A percentile compares a stretch with the other conserved stretches of the same genome.
Evolutionary conservation across 2,329 filamentous ascomycete species (phyloP).

Genomic region (Sarocladiaceae sp.): DNA sequence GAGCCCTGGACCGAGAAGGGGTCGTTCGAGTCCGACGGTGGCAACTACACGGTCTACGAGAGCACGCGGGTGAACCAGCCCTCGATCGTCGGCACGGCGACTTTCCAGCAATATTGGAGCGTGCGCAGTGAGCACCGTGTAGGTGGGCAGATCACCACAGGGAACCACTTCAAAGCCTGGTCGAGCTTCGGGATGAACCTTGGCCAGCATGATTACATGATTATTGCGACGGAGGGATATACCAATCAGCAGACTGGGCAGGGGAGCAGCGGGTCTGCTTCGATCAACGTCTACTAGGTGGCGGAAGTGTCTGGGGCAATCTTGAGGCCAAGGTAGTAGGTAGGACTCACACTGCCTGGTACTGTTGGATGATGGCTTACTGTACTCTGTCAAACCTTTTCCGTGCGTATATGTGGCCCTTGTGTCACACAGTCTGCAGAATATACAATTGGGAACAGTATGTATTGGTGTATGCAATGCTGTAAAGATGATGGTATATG

Average conservation of each 20-base stretch:
- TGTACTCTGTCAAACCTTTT: too few species aligned
- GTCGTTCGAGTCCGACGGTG: constrained; percentile 25
- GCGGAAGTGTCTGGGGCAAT: neutral
- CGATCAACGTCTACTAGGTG: neutral
- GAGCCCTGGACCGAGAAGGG: constrained; percentile 26
- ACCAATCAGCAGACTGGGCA: constrained; percentile 34
- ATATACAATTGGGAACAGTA: too few species aligned
- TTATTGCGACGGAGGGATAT: constrained; percentile 47
- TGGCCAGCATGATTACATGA: constrained; percentile 46
- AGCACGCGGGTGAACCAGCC: constrained; percentile 31
- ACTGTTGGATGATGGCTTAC: too few species aligned
- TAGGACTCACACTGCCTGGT: too few species aligned
- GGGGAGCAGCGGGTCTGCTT: constrained; percentile 34
- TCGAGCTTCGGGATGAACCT: constrained; percentile 34
- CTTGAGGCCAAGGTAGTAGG: neutral
- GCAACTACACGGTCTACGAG: constrained; percentile 29
- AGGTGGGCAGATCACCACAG: constrained; percentile 41
- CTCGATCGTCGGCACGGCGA: constrained; percentile 39
- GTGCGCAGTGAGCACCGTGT: constrained; percentile 40
- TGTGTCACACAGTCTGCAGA: too few species aligned
- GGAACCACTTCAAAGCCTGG: constrained; percentile 49
- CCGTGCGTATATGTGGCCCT: too few species aligned
- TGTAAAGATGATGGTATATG: too few species aligned
- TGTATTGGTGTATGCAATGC: too few species aligned
- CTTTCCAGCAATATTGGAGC: constrained; percentile 46